Evolutionary conservation across 2,329 filamentous ascomycete genomes (phyloP), one percentile per base, ranked within the genome.

Genomic region (Talaromyces rugulosus): DNA sequence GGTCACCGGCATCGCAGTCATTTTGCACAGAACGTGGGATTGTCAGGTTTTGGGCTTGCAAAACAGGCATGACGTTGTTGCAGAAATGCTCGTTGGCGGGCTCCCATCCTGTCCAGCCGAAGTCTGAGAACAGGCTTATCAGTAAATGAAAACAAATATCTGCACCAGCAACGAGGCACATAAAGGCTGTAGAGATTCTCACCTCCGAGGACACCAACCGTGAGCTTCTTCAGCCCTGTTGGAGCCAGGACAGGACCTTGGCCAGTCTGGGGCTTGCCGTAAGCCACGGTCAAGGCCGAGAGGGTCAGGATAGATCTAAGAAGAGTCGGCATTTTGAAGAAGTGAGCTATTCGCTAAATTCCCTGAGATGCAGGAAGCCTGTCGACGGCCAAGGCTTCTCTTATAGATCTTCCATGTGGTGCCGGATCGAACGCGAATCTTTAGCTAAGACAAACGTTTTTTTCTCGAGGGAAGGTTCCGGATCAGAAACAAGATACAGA

Each of bases 71-170:
- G 14, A 63, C 62, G 44, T 64, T 63, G 55, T 68, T 64, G 56
- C 67, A 70, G 60, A 69, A 70, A 47, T 65, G 61, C 33, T 64
- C 33, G 42, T 68, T 68, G 6, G 66, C 63, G 31, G 68, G 67
- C 44, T 63, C 51, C 68, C 68, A 70, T 9, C 68, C 68, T 44
- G 67, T 69, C 68, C 68, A 70, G 23, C 68, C 68, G 47, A 64
- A 70, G 30, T 70, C 67, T 65, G 27, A 33, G 23, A 27, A 14
- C 23, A 36, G 6, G 14, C 54, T 34, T 52, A 23, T 36, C 9
- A 11, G 27, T 28, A 53, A 31, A 51, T 34, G 12, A 8, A 47
- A 9, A 12, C n/a, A 12, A 54, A 18, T 60, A 27, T 5, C 14
- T 40, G 5, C 36, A n/a, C 16, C 14, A 16, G 36, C 14, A 40